Evolutionary conservation across 1,284 basidiomycete species (phyloP).

Genomic region (Ceratobasidium sp.): DNA sequence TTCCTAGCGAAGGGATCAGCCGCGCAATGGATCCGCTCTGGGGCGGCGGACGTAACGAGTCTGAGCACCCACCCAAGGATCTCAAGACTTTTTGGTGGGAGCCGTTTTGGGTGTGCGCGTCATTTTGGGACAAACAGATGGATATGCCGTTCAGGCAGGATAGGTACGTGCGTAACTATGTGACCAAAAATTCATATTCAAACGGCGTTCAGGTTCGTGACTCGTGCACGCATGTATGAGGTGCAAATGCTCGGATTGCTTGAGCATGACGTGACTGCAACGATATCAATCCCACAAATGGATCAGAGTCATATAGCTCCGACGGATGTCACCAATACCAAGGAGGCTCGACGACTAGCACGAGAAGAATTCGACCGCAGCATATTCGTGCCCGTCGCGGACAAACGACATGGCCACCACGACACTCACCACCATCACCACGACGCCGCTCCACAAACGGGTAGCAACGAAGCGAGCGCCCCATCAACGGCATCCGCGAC

Average conservation of each 20-base stretch:
- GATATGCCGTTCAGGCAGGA: conserved; percentile 88
- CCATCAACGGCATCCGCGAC: conserved; percentile 49
- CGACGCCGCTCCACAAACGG: not conserved
- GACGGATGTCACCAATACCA: conserved; percentile 20
- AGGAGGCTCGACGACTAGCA: conserved; percentile 39
- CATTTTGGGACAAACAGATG: conserved; percentile 87
- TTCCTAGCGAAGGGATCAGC: conserved; percentile 60
- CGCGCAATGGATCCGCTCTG: conserved; percentile 80
- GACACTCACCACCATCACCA: conserved; percentile 24
- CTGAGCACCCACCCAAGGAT: conserved; percentile 53
- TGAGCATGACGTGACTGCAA: conserved; percentile 87
- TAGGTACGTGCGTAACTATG: conserved; percentile 61
- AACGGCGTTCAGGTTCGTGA: conserved; percentile 71
- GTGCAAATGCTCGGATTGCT: conserved; percentile 93
- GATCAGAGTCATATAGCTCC: conserved; percentile 43
- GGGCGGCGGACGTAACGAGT: conserved; percentile 69
- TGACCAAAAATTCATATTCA: not conserved
- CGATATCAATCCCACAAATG: conserved; percentile 80
- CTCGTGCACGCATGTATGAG: conserved; percentile 92
- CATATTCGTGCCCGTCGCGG: conserved; percentile 64
- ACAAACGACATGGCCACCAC: conserved; percentile 16
- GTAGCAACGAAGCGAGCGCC: conserved; percentile 29
- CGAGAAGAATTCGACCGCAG: conserved; percentile 76
- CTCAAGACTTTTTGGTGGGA: conserved; percentile 83
- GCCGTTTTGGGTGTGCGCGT: conserved; percentile 83